phyloP scores from a whole-genome alignment of 176 grass and related monocot genomes.

The Eragrostis curvula region DNA sequence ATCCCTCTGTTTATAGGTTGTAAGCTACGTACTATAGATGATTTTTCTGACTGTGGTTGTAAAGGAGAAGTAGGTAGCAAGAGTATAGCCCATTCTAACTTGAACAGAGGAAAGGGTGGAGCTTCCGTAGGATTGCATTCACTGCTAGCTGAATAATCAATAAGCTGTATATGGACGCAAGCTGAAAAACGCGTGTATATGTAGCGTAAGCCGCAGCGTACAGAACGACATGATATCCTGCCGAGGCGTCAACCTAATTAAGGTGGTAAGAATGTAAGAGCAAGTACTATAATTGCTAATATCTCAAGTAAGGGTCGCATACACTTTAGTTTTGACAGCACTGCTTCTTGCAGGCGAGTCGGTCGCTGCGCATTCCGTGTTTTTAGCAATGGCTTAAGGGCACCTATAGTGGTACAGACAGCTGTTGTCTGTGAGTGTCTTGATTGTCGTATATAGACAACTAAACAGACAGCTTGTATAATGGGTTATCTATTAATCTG shows the following conservation, averaged over 20 bases:
- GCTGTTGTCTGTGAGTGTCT: too few relatives aligned
- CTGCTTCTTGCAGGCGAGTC: too few relatives aligned
- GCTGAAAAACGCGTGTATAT: background rate
- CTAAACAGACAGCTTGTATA: too few relatives aligned
- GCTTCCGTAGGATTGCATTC: conserved; percentile 3
- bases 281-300: background rate
- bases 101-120: background rate
- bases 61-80: background rate
- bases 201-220: too few relatives aligned
- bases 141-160: too few relatives aligned
- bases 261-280: background rate
- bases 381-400: background rate
- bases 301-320: background rate
- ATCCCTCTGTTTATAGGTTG: background rate
- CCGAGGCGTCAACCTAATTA: background rate
- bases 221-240: background rate
- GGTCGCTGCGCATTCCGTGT: background rate
- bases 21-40: background rate
- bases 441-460: too few relatives aligned
- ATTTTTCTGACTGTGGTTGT: background rate
- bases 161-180: too few relatives aligned
- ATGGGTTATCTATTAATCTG: too few relatives aligned
- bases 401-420: too few relatives aligned
- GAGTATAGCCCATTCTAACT: background rate
- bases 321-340: background rate